Evolutionary conservation across 2,329 filamentous ascomycete genomes (phyloP).

Genomic region (Penicillium sp.): DNA sequence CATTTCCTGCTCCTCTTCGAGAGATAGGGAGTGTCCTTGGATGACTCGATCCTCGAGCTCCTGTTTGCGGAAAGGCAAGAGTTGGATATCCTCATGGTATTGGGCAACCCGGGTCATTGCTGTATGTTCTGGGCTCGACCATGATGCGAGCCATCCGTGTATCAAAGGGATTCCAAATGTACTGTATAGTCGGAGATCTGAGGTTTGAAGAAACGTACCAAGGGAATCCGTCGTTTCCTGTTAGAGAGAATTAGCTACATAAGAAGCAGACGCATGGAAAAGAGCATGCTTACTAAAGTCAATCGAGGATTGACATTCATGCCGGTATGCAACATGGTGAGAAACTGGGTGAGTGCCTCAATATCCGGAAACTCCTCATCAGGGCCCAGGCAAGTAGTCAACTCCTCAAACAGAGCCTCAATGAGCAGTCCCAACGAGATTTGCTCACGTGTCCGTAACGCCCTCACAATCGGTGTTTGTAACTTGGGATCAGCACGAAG

Average conservation of each 20-base stretch:
- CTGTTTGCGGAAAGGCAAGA: constrained; percentile 80
- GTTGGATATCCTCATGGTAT: constrained; percentile 88
- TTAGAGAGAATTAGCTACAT: neutral
- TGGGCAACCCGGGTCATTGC: constrained; percentile 69
- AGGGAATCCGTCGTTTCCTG: constrained; percentile 36
- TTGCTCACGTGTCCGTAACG: constrained; percentile 73
- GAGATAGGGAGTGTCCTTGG: constrained; percentile 54
- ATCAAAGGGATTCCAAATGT: constrained; percentile 84
- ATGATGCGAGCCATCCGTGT: constrained; percentile 79
- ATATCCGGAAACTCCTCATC: constrained; percentile 74
- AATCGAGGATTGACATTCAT: constrained; percentile 98
- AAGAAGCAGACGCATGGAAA: neutral
- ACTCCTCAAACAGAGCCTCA: constrained; percentile 86
- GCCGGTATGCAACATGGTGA: constrained; percentile 83
- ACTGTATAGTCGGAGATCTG: constrained; percentile 84
- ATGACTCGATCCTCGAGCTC: constrained; percentile 77
- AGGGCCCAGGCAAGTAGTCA: constrained; percentile 70
- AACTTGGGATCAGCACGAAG: constrained; percentile 67
- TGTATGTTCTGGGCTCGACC: constrained; percentile 60
- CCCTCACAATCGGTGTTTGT: constrained; percentile 69
- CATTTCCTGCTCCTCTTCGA: constrained; percentile 71
- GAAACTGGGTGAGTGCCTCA: constrained; percentile 77
- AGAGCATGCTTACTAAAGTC: constrained; percentile 49
- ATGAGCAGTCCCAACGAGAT: constrained; percentile 80
- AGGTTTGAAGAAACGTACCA: constrained; percentile 82